Conservation (phyloP, 2,329 filamentous ascomycete species). For the Aspergillus neotritici region DNA sequence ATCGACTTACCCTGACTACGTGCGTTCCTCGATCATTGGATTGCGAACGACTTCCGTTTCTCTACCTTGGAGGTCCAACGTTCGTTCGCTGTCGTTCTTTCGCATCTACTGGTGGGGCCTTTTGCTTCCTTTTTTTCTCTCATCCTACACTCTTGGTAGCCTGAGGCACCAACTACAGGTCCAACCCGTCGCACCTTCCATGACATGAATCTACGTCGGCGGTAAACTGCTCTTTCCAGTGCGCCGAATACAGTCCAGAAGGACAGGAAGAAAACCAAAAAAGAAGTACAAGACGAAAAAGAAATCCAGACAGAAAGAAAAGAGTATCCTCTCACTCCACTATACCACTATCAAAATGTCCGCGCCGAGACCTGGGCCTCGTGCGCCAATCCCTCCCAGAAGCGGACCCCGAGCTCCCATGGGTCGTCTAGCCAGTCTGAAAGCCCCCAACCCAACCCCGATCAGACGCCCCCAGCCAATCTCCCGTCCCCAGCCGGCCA, state of each 20-base stretch:
- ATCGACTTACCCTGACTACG: no score
- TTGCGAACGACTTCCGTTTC: no score
- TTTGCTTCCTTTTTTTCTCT: constrained; percentile 1
- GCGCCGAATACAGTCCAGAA: no score
- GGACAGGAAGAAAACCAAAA: no score
- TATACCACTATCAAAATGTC: constrained; percentile 21
- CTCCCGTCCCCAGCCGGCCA: constrained; percentile 25
- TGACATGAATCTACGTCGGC: no score
- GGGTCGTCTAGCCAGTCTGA: constrained; percentile 38
- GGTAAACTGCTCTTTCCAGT: no score
- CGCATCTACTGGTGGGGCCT: not conserved
- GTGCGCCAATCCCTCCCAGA: constrained; percentile 27
- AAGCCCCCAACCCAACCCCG: constrained; percentile 32
- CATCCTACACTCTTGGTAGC: not conserved
- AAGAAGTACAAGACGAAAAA: no score
- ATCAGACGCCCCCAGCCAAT: constrained; percentile 34
- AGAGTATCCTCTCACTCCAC: no score
- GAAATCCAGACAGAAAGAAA: no score
- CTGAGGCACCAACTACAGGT: not conserved
- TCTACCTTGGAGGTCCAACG: not conserved
- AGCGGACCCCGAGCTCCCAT: constrained; percentile 24
- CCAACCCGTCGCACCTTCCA: no score
- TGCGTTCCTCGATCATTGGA: not conserved
- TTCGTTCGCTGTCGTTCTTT: not conserved
- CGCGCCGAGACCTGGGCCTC: constrained; percentile 28